Evolutionary conservation across 1,284 basidiomycete species (phyloP).

Genomic region (Testicularia cyperi): DNA sequence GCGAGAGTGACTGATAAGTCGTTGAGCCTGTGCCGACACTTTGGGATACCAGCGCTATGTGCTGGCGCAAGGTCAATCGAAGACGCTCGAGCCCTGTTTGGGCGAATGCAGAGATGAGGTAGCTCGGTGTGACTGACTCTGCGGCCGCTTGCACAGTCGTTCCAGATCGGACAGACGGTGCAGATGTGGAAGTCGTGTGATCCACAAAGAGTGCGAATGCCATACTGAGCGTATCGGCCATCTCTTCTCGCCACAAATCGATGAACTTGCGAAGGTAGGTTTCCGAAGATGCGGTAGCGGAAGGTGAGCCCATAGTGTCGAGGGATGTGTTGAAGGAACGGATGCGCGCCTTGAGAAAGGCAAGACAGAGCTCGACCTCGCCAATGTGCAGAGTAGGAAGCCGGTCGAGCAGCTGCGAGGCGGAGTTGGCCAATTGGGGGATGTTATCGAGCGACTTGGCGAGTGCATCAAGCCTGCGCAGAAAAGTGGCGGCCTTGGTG

Average conservation of each 20-base stretch:
- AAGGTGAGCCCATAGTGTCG: slow-evolving; percentile 41
- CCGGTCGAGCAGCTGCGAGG: neutral
- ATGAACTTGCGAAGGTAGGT: slow-evolving; percentile 68
- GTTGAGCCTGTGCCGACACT: neutral
- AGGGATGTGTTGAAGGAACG: slow-evolving; percentile 65
- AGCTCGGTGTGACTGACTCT: slow-evolving; percentile 12
- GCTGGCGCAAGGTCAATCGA: slow-evolving; percentile 5
- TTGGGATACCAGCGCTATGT: slow-evolving; percentile 6
- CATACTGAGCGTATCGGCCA: slow-evolving; percentile 86
- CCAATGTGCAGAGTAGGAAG: slow-evolving; percentile 60
- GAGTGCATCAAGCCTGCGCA: slow-evolving; percentile 71
- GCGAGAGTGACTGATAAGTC: neutral
- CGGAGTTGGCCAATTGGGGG: slow-evolving; percentile 2
- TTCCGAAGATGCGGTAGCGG: slow-evolving; percentile 7
- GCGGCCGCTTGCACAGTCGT: neutral
- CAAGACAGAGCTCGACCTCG: slow-evolving; percentile 70
- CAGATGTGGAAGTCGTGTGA: no score
- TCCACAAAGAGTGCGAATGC: slow-evolving; percentile 86
- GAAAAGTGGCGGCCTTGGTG: slow-evolving; percentile 81
- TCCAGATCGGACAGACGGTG: slow-evolving; percentile 58
- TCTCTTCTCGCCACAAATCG: slow-evolving; percentile 85
- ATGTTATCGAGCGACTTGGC: slow-evolving; percentile 6
- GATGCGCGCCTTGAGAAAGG: slow-evolving; percentile 70
- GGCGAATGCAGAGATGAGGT: slow-evolving; percentile 28
- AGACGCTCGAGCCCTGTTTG: slow-evolving; percentile 12